Conservation (phyloP, 208 protist species). For the Leishmania tropica region DNA sequence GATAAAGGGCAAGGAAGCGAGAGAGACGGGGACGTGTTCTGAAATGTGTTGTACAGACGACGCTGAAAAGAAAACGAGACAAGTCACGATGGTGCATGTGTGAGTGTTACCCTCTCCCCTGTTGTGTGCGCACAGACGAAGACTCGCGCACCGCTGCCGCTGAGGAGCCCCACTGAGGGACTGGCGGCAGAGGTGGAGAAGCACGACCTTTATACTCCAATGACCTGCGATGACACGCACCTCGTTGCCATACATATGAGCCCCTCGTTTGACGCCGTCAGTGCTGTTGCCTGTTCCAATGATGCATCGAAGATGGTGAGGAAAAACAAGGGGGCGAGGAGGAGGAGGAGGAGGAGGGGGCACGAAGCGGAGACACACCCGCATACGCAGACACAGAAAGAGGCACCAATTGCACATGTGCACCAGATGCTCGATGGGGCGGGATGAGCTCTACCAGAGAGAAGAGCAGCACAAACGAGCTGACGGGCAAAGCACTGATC, state of each 20-base stretch:
- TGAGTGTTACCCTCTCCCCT: neutral
- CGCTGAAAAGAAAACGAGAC: neutral
- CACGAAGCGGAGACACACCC: neutral
- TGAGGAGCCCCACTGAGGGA: neutral
- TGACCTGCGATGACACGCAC: neutral
- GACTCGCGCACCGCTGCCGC: neutral
- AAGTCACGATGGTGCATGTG: neutral
- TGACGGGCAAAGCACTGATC: neutral
- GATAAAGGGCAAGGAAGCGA: neutral
- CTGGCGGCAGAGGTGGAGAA: neutral
- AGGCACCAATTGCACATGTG: neutral
- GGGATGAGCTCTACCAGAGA: neutral
- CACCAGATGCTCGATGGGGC: neutral
- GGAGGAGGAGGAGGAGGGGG: neutral
- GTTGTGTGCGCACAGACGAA: neutral
- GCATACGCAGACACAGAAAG: neutral
- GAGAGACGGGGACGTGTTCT: neutral
- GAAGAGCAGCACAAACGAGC: neutral
- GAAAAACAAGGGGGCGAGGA: neutral
- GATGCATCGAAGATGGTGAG: neutral
- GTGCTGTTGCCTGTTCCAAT: neutral
- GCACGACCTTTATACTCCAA: neutral
- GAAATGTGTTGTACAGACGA: neutral
- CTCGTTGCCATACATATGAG: neutral
- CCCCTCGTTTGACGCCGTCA: neutral